phyloP scores from a whole-genome alignment of 23 red algal species.

The Agarophyton chilense region DNA sequence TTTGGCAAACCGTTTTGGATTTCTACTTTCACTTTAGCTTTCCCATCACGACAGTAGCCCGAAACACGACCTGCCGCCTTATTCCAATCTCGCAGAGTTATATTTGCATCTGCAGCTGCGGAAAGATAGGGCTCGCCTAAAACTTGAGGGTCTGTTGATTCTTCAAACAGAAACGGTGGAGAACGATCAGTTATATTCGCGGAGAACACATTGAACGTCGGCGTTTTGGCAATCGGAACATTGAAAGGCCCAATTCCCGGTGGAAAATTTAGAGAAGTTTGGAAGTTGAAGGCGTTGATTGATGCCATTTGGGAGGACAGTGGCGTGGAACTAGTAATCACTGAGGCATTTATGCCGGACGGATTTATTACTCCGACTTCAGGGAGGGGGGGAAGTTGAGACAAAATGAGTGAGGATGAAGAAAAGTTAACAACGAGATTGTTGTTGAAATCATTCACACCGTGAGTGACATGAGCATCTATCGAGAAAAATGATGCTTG shows the following conservation, averaged over 20 bases:
- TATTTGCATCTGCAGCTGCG: background rate
- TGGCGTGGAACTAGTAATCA: slow-evolving; percentile 11
- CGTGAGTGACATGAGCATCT: slow-evolving; percentile 21
- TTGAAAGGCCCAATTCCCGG: slow-evolving; percentile 33
- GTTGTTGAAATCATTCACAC: slow-evolving; percentile 25
- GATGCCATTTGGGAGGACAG: slow-evolving; percentile 9
- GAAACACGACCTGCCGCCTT: slow-evolving; percentile 4
- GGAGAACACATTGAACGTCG: slow-evolving; percentile 10
- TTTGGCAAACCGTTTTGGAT: slow-evolving; percentile 24
- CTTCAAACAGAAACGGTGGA: slow-evolving; percentile 4
- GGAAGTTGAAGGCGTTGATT: slow-evolving; percentile 19
- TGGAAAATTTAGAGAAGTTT: background rate
- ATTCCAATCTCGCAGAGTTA: slow-evolving; percentile 29
- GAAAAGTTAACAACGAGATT: background rate
- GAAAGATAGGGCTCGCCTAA: background rate
- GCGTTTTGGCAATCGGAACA: slow-evolving; percentile 1
- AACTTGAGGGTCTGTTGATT: background rate
- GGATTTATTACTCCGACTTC: slow-evolving; percentile 26
- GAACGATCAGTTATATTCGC: background rate
- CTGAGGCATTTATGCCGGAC: slow-evolving; percentile 2
- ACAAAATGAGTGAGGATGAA: background rate
- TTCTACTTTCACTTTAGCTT: background rate
- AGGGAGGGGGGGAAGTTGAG: background rate
- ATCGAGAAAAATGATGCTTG: background rate
- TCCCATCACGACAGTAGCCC: background rate